Percentiles rank a stretch among this genome's conserved stretches.
Evolutionary conservation across 495 filamentous ascomycete species (phyloP).

Genomic region (Penicillium turbatum): DNA sequence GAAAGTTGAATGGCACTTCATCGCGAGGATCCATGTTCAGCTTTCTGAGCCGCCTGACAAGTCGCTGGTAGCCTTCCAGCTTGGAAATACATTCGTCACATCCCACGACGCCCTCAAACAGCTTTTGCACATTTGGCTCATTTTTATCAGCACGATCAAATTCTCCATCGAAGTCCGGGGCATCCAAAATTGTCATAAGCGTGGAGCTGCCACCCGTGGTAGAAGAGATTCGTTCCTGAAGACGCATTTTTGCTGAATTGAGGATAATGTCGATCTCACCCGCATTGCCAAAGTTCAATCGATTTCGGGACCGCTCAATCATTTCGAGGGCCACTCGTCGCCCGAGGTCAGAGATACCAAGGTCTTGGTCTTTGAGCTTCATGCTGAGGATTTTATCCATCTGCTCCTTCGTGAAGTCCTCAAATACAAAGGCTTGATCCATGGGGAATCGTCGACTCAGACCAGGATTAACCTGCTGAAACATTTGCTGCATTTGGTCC

Average conservation of each 20-base stretch:
- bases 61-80: conserved; percentile 57
- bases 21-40: conserved; percentile 53
- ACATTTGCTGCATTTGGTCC: conserved; percentile 73
- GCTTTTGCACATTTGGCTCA: conserved; percentile 45
- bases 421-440: conserved; percentile 60
- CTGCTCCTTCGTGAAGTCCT: conserved; percentile 61
- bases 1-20: conserved; percentile 56
- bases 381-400: conserved; percentile 51
- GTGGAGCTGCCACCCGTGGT: too few relatives aligned
- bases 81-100: conserved; percentile 57
- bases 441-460: conserved; percentile 66
- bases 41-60: conserved; percentile 46
- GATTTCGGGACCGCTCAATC: conserved; percentile 40
- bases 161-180: conserved; percentile 65
- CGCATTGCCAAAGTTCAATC: conserved; percentile 52
- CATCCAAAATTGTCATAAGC: conserved; percentile 39
- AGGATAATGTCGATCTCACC: conserved; percentile 63
- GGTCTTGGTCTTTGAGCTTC: conserved; percentile 48
- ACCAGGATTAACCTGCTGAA: conserved; percentile 76
- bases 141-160: conserved; percentile 52
- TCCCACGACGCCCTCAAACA: conserved; percentile 66
- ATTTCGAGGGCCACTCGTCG: conserved; percentile 37
- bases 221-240: conserved; percentile 48
- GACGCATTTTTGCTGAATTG: conserved; percentile 52
- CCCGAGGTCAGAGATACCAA: conserved; percentile 40